phyloP scores from a whole-genome alignment of 2,329 filamentous ascomycete species.

The Verticillium tricorpus region DNA sequence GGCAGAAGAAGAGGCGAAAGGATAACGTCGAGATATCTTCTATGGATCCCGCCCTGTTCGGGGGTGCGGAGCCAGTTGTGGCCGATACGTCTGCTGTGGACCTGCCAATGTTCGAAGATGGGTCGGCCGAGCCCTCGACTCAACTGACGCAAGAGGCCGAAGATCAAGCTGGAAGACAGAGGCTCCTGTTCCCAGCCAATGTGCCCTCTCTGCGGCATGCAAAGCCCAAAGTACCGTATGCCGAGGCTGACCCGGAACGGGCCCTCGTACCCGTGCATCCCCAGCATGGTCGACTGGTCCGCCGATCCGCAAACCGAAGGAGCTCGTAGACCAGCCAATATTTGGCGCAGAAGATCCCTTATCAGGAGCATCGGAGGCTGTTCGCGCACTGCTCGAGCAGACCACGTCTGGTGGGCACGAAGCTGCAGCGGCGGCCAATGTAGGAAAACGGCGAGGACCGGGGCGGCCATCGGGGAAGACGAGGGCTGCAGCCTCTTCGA shows the following conservation, averaged over 20 bases:
- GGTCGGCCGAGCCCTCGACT: constrained; percentile 12
- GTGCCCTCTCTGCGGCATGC: constrained; percentile 47
- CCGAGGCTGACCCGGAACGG: constrained; percentile 45
- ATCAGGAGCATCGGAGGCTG: constrained; percentile 26
- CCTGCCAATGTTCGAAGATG: constrained; percentile 10
- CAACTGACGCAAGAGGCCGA: constrained; percentile 5
- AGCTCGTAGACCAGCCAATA: background rate
- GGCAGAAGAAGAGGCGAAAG: constrained; percentile 33
- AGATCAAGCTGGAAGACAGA: background rate
- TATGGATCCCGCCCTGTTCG: constrained; percentile 51
- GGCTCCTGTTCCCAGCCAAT: constrained; percentile 23
- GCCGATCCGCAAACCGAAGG: background rate
- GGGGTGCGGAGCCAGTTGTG: constrained; percentile 7
- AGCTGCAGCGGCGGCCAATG: constrained; percentile 2
- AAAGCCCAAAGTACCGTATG: constrained; percentile 46
- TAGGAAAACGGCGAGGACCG: constrained; percentile 12
- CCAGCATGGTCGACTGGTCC: constrained; percentile 9
- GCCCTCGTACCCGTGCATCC: no score
- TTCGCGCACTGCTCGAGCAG: constrained; percentile 21
- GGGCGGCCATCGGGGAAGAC: constrained; percentile 25
- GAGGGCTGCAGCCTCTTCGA: constrained; percentile 1
- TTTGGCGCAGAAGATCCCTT: background rate
- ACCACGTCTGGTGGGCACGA: constrained; percentile 6
- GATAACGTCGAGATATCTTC: constrained; percentile 21
- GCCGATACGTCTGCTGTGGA: constrained; percentile 8